Evolutionary conservation across 805 yeast genomes (phyloP).

Genomic region (Ogataea nonfermentans): DNA sequence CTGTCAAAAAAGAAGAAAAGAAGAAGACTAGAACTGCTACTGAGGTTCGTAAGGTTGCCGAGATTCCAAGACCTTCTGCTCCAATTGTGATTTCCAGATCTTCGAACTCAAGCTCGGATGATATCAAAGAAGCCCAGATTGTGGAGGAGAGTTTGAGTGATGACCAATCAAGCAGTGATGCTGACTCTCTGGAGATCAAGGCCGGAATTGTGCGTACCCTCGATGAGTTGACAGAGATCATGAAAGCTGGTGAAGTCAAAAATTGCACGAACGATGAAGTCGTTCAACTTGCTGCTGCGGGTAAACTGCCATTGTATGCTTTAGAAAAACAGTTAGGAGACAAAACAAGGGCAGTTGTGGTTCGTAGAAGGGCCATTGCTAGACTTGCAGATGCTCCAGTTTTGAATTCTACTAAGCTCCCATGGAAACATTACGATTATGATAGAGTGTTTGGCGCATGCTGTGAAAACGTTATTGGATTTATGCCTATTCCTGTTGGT

Average conservation of each 20-base stretch:
- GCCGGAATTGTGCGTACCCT: constrained; percentile 40
- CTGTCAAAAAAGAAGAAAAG: constrained; percentile 8
- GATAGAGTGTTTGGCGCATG: constrained; percentile 98
- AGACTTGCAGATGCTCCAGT: constrained; percentile 78
- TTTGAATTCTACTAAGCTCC: constrained; percentile 67
- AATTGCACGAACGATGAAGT: constrained; percentile 72
- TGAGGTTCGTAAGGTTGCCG: constrained; percentile 9
- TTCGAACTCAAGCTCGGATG: constrained; percentile 24
- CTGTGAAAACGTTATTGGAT: constrained; percentile 98
- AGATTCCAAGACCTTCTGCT: constrained; percentile 11
- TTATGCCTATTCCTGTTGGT: constrained; percentile 94
- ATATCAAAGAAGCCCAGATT: constrained; percentile 36
- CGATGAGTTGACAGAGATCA: constrained; percentile 59
- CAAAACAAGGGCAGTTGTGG: constrained; percentile 86
- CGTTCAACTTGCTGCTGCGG: constrained; percentile 62
- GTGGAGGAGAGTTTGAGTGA: constrained; percentile 28
- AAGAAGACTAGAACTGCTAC: constrained; percentile 16
- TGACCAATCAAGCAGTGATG: constrained; percentile 34
- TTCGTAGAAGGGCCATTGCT: constrained; percentile 92
- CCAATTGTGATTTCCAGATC: constrained; percentile 17
- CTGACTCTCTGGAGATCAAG: constrained; percentile 24
- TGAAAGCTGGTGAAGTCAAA: constrained; percentile 71
- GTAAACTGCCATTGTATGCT: constrained; percentile 89
- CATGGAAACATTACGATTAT: constrained; percentile 82
- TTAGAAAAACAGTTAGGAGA: constrained; percentile 89